Evolutionary conservation across 805 yeast species (phyloP).

Genomic region (Danielozyma ontarioensis): DNA sequence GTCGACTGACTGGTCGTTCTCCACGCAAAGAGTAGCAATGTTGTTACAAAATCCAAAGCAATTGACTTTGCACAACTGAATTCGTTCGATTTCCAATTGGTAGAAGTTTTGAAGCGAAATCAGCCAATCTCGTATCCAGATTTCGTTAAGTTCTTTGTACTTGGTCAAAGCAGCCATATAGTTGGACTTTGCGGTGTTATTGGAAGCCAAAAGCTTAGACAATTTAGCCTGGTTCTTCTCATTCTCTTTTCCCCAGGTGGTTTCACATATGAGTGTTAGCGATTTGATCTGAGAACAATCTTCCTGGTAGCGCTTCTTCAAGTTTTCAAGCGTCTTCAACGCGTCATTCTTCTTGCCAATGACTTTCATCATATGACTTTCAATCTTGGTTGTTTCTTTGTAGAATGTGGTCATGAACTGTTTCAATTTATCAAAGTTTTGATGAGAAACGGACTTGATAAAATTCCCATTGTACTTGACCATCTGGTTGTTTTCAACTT

Average conservation of each 20-base stretch:
- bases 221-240: conserved; percentile 55
- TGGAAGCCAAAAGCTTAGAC: conserved; percentile 41
- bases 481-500: conserved; percentile 54
- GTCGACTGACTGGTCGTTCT: conserved; percentile 75
- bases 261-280: conserved; percentile 54
- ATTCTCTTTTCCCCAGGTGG: conserved; percentile 71
- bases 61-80: conserved; percentile 62
- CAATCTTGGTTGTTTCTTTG: conserved; percentile 52
- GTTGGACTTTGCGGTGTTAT: conserved; percentile 41
- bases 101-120: conserved; percentile 58
- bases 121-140: conserved; percentile 73
- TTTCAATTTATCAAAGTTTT: conserved; percentile 43
- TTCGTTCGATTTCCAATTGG: conserved; percentile 64
- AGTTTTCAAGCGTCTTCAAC: conserved; percentile 27
- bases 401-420: conserved; percentile 48
- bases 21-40: conserved; percentile 70
- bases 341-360: conserved; percentile 39
- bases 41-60: conserved; percentile 77
- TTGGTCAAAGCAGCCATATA: conserved; percentile 53
- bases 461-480: conserved; percentile 53
- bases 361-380: conserved; percentile 53
- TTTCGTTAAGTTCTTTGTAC: conserved; percentile 51
- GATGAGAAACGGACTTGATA: conserved; percentile 44
- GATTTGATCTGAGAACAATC: conserved; percentile 58
- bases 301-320: conserved; percentile 47